phyloP scores from a whole-genome alignment of 2,329 filamentous ascomycete species.

The Aspergillus pseudoterreus region DNA sequence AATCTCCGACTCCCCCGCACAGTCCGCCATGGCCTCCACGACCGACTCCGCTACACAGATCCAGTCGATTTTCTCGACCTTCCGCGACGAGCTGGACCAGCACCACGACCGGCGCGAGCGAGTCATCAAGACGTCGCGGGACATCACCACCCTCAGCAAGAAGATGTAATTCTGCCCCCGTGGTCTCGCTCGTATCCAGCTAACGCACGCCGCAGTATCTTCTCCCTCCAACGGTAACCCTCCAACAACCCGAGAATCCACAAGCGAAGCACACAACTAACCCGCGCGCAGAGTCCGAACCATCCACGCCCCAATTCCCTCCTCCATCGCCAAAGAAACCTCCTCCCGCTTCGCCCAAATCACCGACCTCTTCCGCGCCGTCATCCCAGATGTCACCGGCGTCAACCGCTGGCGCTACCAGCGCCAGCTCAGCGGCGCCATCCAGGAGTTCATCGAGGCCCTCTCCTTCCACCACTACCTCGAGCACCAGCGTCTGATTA shows the following conservation, averaged over 20 bases:
- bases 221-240: constrained; percentile 71
- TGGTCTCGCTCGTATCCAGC: background rate
- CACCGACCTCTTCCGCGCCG: constrained; percentile 59
- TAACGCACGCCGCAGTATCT: constrained; percentile 58
- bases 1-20: constrained; percentile 1
- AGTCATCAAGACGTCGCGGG: constrained; percentile 84
- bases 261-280: no score
- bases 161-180: constrained; percentile 68
- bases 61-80: constrained; percentile 74
- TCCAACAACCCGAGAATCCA: background rate
- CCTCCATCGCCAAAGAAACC: constrained; percentile 67
- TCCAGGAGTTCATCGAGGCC: constrained; percentile 94
- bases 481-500: constrained; percentile 69
- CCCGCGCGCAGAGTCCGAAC: constrained; percentile 34
- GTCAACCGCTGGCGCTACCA: constrained; percentile 82
- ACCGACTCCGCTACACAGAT: constrained; percentile 35
- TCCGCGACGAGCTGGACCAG: constrained; percentile 84
- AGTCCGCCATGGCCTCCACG: constrained; percentile 6
- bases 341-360: constrained; percentile 69
- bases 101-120: constrained; percentile 90
- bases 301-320: constrained; percentile 52
- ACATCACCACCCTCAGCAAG: constrained; percentile 92
- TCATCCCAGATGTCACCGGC: constrained; percentile 70
- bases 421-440: constrained; percentile 69
- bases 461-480: constrained; percentile 87